Conservation (phyloP, 108 stramenopile species). For the Ochromonas danica region DNA sequence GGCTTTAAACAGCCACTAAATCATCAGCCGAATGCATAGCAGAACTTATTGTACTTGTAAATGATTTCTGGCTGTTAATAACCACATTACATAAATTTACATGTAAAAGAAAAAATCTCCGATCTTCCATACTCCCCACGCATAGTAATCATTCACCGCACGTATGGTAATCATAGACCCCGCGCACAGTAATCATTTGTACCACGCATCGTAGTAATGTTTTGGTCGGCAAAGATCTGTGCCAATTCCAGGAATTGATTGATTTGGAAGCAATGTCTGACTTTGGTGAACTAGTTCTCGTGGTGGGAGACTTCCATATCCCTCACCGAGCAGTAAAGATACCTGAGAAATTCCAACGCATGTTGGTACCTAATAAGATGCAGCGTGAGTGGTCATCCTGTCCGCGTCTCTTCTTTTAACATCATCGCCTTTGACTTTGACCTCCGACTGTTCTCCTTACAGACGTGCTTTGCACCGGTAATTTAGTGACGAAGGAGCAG, state of each 20-base stretch:
- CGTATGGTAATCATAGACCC: too few species aligned
- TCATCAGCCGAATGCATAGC: too few species aligned
- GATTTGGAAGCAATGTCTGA: constrained; percentile 40
- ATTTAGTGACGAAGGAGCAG: constrained; percentile 74
- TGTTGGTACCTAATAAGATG: constrained; percentile 97
- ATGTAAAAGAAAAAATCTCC: too few species aligned
- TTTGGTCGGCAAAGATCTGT: too few species aligned
- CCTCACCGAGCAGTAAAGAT: constrained; percentile 79
- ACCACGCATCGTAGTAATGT: too few species aligned
- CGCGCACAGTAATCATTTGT: too few species aligned
- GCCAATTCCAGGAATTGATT: neutral
- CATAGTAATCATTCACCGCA: too few species aligned
- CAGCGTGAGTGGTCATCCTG: neutral
- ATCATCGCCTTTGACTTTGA: neutral
- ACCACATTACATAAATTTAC: too few species aligned
- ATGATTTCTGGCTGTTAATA: too few species aligned
- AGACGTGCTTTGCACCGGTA: constrained; percentile 95
- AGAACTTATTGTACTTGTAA: too few species aligned
- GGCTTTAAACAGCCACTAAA: neutral
- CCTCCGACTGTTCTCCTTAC: constrained; percentile 30
- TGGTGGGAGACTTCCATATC: constrained; percentile 92
- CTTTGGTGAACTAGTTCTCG: constrained; percentile 59
- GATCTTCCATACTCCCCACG: too few species aligned
- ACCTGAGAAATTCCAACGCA: constrained; percentile 87
- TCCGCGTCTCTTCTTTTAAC: neutral